Evolutionary conservation across 805 yeast species (phyloP), one percentile per base, ranked within the genome.

Genomic region (Maudiozyma saulgeensis): DNA sequence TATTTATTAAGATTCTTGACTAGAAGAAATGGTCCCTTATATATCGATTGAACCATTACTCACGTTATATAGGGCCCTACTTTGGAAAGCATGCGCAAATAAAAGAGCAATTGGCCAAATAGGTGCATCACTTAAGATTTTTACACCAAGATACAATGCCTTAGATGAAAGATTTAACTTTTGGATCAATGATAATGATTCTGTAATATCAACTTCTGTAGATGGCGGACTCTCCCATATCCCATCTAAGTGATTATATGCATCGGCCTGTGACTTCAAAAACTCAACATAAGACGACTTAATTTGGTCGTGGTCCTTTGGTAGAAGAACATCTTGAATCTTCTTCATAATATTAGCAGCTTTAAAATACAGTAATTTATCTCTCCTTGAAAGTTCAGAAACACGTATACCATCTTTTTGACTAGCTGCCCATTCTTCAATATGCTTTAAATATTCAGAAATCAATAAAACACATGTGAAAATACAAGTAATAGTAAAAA

Each of bases 41-140:
- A 47, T 18, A 12, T 42, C 38, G 16, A 42, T 37, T 38, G 41
- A 25, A 11, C 49, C 55, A 6, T 26, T 40, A 43, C 51, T 53
- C 13, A 53, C 51, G 43, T 68, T 69, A 52, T 58, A 60, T 4
- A 77, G 71, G 4, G 82, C 81, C 59, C 89, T 75, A 32, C 81
- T 76, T 60, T 82, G 84, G 57, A 84, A 70, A 2, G 88, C 89
- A 61, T 84, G 91, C 0, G 91, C 91, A 69, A 84, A 83, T 18
- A 82, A 77, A 63, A 85, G 68, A 0, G 89, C 86, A 46, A 84
- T 75, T 0, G 93, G 93, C 95, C 95, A 85, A 25, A 85, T 83
- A 15, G 93, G 93, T 0, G 90, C 90, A 69, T 85, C 93, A 4
- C 89, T 88, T 46, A 85, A 70, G 31, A 85, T 82, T 56, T 88